Base-by-base conservation (phyloP, 352 stramenopile species). In the Globisporangium solare region DNA sequence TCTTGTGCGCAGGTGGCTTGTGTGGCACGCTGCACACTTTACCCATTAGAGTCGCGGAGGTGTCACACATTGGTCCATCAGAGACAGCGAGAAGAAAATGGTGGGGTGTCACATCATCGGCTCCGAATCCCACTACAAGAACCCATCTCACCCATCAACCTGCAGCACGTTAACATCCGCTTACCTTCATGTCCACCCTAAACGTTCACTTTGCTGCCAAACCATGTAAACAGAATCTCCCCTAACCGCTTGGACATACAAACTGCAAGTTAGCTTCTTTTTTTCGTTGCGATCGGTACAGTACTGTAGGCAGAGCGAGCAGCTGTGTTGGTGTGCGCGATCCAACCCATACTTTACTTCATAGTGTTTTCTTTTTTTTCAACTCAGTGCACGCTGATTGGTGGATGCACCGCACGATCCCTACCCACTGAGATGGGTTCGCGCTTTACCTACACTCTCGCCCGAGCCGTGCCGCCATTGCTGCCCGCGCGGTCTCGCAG, bases 321-420 rank as follows among this genome's bases (percentile, higher is more conserved):
- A 31, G 6, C 18, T 35, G 27, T 10, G 27, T 7, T 27, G 27
- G 32, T 6, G 32, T 32, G 24, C 32, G 20, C 47, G 14, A 51
- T 40, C 5, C 24, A 2, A 20, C 22, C 2, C 41, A 50, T 58
- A 58, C 17, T 50, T 58, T 58, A 41, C 20, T 17, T 31, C 27
- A 58, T 27, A 50, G n/a, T 50, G 42, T 50, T 50, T 58, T 58
- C 52, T 58, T 58, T 58, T 58, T 58, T 58, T 49, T n/a, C 2
- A 41, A 20, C 7, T 0, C 31, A 12, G 39, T 50, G 20, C 6
- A 41, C 12, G 13, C 13, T 58, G 40, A 50, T 58, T 58, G 39
- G 39, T 24, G 18, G n/a, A 1, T 11, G 15, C 5, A 10, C 32
- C 8, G 17, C 4, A 35, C 27, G 7, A 1, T 35, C 27, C 27